These are phyloP conservation scores for Symbiodinium natans DNA, from an alignment of 73 alveolate species.

Conservation along the genomic window DNA sequence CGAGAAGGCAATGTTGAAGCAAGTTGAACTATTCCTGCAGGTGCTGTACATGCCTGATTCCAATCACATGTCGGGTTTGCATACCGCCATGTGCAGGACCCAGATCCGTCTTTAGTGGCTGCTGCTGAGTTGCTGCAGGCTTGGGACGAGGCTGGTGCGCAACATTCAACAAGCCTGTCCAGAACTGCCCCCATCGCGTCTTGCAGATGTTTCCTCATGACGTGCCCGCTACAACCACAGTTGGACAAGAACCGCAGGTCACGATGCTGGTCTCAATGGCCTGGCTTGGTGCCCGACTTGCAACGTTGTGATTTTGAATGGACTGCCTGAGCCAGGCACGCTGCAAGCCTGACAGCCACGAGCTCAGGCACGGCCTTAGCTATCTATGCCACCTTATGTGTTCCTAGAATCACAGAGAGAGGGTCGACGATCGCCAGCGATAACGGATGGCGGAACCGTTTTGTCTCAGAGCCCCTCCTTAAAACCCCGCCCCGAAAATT, in stretches of 20 bases:
- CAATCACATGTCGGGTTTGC: background rate
- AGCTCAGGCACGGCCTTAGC: background rate
- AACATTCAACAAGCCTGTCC: no score
- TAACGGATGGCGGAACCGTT: no score
- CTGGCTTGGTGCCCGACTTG: background rate
- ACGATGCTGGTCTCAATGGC: background rate
- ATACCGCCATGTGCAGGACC: background rate
- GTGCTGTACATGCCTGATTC: background rate
- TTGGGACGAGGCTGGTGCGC: constrained; percentile 55
- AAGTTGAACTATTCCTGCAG: background rate
- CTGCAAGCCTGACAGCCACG: background rate
- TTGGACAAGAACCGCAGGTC: no score
- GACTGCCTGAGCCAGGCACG: background rate
- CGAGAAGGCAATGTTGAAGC: background rate
- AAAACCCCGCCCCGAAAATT: no score
- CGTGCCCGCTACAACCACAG: no score
- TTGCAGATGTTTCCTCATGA: background rate
- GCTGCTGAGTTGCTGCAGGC: constrained; percentile 29
- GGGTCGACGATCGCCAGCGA: background rate
- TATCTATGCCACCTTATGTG: background rate
- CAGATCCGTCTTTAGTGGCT: constrained; percentile 49
- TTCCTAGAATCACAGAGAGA: no score
- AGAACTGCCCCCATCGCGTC: no score
- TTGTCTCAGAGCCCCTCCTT: no score
- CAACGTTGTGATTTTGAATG: background rate